A percentile compares a stretch with the other conserved stretches of the same genome.
These are phyloP conservation scores for Pseudogymnoascus sp. DNA, from an alignment of 2,329 filamentous ascomycete genomes.

Conservation along the genomic window DNA sequence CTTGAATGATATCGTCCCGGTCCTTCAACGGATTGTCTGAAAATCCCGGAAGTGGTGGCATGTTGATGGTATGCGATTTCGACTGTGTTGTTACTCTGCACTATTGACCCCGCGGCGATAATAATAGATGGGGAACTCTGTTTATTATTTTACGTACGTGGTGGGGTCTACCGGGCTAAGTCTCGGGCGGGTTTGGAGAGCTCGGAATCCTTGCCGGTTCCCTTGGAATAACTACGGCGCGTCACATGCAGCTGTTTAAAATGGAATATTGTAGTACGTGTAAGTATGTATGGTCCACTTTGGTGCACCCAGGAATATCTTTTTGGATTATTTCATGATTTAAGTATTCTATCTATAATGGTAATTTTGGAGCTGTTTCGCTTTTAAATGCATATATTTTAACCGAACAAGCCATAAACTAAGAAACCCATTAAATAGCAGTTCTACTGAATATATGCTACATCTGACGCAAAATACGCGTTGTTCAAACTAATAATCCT, in stretches of 20 bases:
- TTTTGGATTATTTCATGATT: neutral
- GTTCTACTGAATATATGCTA: neutral
- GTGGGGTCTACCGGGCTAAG: neutral
- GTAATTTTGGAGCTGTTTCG: neutral
- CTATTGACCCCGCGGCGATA: neutral
- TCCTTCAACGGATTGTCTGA: constrained; percentile 15
- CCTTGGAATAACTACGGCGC: constrained; percentile 16
- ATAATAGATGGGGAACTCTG: neutral
- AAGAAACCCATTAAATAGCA: neutral
- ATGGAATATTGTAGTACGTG: neutral
- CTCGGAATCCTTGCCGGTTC: neutral
- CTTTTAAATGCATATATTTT: neutral
- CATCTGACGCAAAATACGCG: constrained; percentile 10
- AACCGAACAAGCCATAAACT: neutral
- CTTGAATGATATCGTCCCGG: constrained; percentile 6
- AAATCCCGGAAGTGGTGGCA: constrained; percentile 18
- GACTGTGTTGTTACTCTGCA: neutral
- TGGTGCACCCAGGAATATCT: no score
- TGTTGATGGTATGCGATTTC: constrained; percentile 5
- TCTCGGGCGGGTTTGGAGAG: neutral
- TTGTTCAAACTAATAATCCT: constrained; percentile 24
- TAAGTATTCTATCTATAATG: neutral
- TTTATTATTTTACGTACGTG: neutral
- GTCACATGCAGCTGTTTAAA: neutral
- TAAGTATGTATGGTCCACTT: no score